Evolutionary conservation across 257 asterid genomes (phyloP).

Genomic region (Mitragyna speciosa): DNA sequence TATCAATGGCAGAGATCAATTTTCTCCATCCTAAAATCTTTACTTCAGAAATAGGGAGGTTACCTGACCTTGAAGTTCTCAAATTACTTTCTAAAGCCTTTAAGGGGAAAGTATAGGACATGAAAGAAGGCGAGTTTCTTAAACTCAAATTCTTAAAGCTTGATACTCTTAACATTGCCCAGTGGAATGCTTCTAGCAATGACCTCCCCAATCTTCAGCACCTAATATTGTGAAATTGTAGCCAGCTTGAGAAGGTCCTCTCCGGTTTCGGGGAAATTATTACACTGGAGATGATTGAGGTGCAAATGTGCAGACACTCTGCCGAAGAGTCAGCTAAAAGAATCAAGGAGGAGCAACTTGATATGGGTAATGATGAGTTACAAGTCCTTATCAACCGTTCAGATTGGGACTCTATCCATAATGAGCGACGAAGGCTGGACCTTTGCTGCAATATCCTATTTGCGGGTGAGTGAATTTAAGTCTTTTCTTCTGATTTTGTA

Average conservation of each 20-base stretch:
- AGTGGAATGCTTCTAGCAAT: constrained; percentile 6
- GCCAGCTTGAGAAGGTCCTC: constrained; percentile 12
- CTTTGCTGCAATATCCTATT: neutral
- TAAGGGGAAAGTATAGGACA: constrained; percentile 1
- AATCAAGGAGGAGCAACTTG: neutral
- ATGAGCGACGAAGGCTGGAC: no score
- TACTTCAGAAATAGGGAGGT: neutral
- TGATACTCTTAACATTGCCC: neutral
- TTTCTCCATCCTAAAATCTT: no score
- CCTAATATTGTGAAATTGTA: constrained; percentile 8
- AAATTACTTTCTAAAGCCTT: constrained; percentile 8
- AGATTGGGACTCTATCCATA: neutral
- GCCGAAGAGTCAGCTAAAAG: neutral
- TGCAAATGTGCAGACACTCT: neutral
- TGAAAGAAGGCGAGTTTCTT: neutral
- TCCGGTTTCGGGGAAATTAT: neutral
- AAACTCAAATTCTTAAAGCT: constrained; percentile 9
- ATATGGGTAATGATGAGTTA: neutral
- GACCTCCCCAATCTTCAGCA: constrained; percentile 11
- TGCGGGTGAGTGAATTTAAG: neutral
- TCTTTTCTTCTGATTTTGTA: no score
- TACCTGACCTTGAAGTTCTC: constrained; percentile 8
- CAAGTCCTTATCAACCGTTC: neutral
- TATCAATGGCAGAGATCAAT: no score
- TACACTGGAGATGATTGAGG: constrained; percentile 3